Evolutionary conservation across 2,329 filamentous ascomycete genomes (phyloP).

Genomic region (Talaromyces sp.): DNA sequence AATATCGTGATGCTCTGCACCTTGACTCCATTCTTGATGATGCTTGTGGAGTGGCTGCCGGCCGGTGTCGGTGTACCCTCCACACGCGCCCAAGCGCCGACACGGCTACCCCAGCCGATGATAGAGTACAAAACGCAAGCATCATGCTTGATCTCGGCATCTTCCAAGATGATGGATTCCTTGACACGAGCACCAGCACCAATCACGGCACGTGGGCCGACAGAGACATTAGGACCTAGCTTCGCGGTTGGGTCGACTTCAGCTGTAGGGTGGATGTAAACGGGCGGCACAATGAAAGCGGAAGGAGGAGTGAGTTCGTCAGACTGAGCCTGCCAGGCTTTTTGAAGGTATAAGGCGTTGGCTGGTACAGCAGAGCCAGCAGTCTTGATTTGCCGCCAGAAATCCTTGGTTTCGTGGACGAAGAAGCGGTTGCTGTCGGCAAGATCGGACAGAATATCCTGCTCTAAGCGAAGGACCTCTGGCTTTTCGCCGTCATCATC

Average conservation of each 20-base stretch:
- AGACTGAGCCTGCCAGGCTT: slow-evolving; percentile 80
- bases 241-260: slow-evolving; percentile 91
- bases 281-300: slow-evolving; percentile 82
- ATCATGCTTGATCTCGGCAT: slow-evolving; percentile 93
- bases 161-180: slow-evolving; percentile 93
- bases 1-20: slow-evolving; percentile 97
- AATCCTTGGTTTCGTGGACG: slow-evolving; percentile 97
- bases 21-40: slow-evolving; percentile 97
- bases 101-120: slow-evolving; percentile 92
- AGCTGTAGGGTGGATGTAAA: slow-evolving; percentile 92
- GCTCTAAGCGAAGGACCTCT: slow-evolving; percentile 89
- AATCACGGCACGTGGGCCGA: slow-evolving; percentile 81
- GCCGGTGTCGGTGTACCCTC: slow-evolving; percentile 89
- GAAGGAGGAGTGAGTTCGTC: slow-evolving; percentile 79
- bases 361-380: slow-evolving; percentile 94
- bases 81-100: slow-evolving; percentile 97
- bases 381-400: slow-evolving; percentile 99
- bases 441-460: slow-evolving; percentile 92
- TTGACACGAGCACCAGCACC: slow-evolving; percentile 89
- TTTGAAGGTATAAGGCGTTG: slow-evolving; percentile 92
- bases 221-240: slow-evolving; percentile 92
- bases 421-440: slow-evolving; percentile 98
- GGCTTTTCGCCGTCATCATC: slow-evolving; percentile 73
- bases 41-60: slow-evolving; percentile 85
- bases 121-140: slow-evolving; percentile 94